These are phyloP conservation scores for Botrytis fabae DNA, from an alignment of 2,329 filamentous ascomycete species.

Conservation along the genomic window DNA sequence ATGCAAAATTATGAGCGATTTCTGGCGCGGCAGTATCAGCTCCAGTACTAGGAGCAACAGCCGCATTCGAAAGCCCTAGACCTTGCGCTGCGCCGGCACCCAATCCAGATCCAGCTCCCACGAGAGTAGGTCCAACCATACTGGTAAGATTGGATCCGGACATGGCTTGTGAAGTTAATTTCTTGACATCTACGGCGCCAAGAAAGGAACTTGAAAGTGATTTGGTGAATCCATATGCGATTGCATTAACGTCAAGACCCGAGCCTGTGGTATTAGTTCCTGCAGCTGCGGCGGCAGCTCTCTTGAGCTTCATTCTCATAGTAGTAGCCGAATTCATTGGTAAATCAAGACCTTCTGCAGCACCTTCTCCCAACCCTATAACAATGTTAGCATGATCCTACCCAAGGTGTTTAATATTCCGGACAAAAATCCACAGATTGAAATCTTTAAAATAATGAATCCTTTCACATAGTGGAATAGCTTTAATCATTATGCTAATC, in stretches of 20 bases:
- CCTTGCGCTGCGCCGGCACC: conserved; percentile 16
- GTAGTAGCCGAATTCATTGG: neutral
- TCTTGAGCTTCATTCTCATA: neutral
- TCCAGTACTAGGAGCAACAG: neutral
- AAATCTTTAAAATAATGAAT: neutral
- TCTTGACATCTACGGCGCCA: conserved; percentile 15
- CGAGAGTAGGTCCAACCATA: conserved; percentile 15
- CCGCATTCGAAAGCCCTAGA: neutral
- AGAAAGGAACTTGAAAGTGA: conserved; percentile 22
- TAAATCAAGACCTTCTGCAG: conserved; percentile 20
- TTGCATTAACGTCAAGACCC: neutral
- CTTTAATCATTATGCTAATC: neutral
- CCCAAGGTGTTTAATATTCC: neutral
- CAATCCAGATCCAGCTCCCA: conserved; percentile 13
- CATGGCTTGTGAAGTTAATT: conserved; percentile 18
- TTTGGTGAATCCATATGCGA: conserved; percentile 21
- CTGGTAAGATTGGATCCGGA: neutral
- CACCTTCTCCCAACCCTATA: conserved; percentile 20
- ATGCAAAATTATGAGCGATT: conserved; percentile 19
- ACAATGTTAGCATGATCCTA: neutral
- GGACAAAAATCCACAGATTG: neutral
- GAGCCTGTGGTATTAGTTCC: neutral
- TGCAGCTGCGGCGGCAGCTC: neutral
- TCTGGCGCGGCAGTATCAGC: neutral
- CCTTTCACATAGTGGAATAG: neutral